phyloP scores from a whole-genome alignment of 2,329 filamentous ascomycete species.

The Exophiala aquamarina region DNA sequence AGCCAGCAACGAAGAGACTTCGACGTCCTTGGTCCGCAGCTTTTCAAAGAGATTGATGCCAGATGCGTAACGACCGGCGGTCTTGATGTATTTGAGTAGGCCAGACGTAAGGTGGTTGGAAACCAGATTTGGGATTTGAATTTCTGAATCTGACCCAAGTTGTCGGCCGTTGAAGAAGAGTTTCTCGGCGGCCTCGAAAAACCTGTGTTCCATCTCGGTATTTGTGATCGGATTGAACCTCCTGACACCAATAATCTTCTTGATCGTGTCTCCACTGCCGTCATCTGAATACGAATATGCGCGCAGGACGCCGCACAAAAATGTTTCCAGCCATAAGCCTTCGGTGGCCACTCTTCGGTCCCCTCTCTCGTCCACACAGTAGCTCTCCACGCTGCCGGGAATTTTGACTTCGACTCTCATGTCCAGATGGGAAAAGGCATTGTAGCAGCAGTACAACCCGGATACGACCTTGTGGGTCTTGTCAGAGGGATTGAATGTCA shows the following conservation, averaged over 20 bases:
- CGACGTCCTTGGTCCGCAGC: constrained; percentile 81
- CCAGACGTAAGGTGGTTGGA: constrained; percentile 96
- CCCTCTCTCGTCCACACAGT: constrained; percentile 94
- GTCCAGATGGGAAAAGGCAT: constrained; percentile 95
- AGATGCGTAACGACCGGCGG: constrained; percentile 88
- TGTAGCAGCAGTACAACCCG: constrained; percentile 97
- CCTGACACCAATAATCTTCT: constrained; percentile 95
- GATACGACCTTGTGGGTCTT: constrained; percentile 88
- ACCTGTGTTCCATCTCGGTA: constrained; percentile 97
- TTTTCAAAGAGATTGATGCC: constrained; percentile 99
- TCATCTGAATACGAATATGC: constrained; percentile 97
- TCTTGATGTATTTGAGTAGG: constrained; percentile 89
- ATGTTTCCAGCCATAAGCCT: constrained; percentile 94
- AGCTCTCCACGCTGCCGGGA: constrained; percentile 92
- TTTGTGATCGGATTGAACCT: constrained; percentile 97
- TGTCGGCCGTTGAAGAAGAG: constrained; percentile 96
- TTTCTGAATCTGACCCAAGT: constrained; percentile 91
- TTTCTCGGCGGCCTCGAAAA: constrained; percentile 88
- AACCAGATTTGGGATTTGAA: constrained; percentile 95
- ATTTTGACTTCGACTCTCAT: constrained; percentile 99
- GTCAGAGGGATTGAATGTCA: constrained; percentile 85
- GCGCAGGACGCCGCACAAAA: constrained; percentile 88
- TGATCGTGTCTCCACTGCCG: constrained; percentile 88
- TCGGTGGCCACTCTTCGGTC: constrained; percentile 93
- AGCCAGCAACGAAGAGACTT: constrained; percentile 89